Base-by-base conservation (phyloP, 2,329 filamentous ascomycete species). In the Colletotrichum gigasporum region DNA sequence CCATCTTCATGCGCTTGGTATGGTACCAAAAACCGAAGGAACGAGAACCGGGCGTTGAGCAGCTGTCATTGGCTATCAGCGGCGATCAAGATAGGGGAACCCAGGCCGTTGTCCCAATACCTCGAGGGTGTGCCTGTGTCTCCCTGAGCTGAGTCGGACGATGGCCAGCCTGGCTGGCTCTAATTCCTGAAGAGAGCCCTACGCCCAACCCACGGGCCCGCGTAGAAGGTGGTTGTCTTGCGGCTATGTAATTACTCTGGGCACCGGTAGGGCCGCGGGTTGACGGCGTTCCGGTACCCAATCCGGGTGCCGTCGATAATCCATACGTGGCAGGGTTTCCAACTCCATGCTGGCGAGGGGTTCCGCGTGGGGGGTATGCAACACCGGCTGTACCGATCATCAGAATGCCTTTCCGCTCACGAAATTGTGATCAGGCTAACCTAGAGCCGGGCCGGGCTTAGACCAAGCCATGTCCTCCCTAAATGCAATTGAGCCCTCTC, bases 291-390 rank as follows among this genome's bases (percentile, higher is more conserved):
- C 74, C 73, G n/a, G 68, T 57, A n/a, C 75, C 71, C 5, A 75
- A 63, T 12, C 74, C 74, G 5, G 75, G 72, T 30, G 75, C 70
- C 5, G 68, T 71, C 18, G 74, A 71, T 26, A 77, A 45, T 12
- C 73, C 73, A 22, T 73, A 62, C 12, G 69, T 61, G 20, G 52
- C 52, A 18, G 65, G 47, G 24, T 71, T 69, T 14, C 67, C 73
- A 71, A n/a, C 72, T 70, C 67, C 77, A 71, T 24, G 70, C 73
- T 10, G 75, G 74, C 16, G 28, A 9, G 34, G 32, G 9, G 41
- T 50, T 4, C 54, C 20, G n/a, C 32, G 26, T 12, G 76, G 75
- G 1, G 76, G 78, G 28, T 74, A 35, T n/a, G 75, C 72, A 12
- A 74, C 34, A 22, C 73, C 72, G 5, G 63, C 74, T 77, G 24